Evolutionary conservation across 2,329 filamentous ascomycete genomes (phyloP).

Genomic region (Macroventuria anomochaeta): DNA sequence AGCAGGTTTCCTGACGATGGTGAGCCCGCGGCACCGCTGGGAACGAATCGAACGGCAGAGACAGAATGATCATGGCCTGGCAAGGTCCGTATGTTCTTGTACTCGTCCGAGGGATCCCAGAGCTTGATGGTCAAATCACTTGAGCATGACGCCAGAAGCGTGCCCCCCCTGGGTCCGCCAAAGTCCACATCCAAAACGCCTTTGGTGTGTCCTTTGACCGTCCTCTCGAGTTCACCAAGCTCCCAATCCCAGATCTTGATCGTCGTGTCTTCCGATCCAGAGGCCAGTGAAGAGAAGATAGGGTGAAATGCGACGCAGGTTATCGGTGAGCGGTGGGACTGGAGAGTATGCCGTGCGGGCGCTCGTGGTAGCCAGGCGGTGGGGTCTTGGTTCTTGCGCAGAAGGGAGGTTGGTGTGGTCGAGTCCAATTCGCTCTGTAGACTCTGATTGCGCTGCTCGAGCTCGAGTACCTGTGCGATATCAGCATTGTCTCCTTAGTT

Average conservation of each 20-base stretch:
- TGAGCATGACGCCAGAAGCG: slow-evolving; percentile 81
- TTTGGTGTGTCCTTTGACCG: slow-evolving; percentile 90
- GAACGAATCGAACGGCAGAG: slow-evolving; percentile 86
- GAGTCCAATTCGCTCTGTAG: slow-evolving; percentile 86
- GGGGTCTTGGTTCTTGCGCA: slow-evolving; percentile 82
- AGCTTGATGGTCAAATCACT: slow-evolving; percentile 93
- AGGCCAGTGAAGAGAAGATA: slow-evolving; percentile 86
- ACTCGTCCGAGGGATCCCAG: slow-evolving; percentile 91
- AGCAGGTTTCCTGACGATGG: slow-evolving; percentile 83
- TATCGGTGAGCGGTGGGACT: slow-evolving; percentile 81
- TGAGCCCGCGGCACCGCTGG: slow-evolving; percentile 78
- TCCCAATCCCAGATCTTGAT: slow-evolving; percentile 99
- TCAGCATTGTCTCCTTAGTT: slow-evolving; percentile 22
- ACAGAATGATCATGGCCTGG: slow-evolving; percentile 93
- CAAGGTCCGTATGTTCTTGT: slow-evolving; percentile 92
- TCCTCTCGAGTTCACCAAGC: slow-evolving; percentile 85
- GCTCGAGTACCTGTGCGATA: slow-evolving; percentile 79
- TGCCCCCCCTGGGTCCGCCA: slow-evolving; percentile 81
- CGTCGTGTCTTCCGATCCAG: slow-evolving; percentile 87
- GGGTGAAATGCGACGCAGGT: slow-evolving; percentile 93
- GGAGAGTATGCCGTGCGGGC: slow-evolving; percentile 79
- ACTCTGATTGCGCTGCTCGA: slow-evolving; percentile 75
- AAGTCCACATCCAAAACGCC: slow-evolving; percentile 89
- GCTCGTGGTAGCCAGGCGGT: slow-evolving; percentile 83
- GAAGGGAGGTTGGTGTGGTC: slow-evolving; percentile 78